Percentiles rank a stretch among this genome's conserved stretches.
Conservation (phyloP, 176 grass and related monocot genomes). For the Puccinellia tenuiflora region DNA sequence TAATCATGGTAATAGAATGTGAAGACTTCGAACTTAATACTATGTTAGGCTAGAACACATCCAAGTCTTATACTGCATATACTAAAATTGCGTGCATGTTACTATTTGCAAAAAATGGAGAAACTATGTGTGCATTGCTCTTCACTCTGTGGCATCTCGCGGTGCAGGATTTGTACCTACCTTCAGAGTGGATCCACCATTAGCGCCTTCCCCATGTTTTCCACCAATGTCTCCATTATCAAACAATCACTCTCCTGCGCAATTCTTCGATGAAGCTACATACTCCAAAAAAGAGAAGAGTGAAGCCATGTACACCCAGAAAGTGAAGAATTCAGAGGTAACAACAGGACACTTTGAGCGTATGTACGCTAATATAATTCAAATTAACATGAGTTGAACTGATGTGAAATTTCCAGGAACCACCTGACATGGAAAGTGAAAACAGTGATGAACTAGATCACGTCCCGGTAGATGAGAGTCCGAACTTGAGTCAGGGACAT, state of each 20-base stretch:
- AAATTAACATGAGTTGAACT: background rate
- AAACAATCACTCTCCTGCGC: background rate
- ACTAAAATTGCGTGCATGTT: background rate
- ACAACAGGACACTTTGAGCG: background rate
- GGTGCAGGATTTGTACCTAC: slow-evolving; percentile 14
- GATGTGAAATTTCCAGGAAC: slow-evolving; percentile 28
- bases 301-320: background rate
- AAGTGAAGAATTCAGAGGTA: slow-evolving; percentile 40
- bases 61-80: background rate
- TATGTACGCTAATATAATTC: background rate
- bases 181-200: slow-evolving; percentile 2
- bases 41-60: background rate
- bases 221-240: slow-evolving; percentile 15
- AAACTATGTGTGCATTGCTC: background rate
- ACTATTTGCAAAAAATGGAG: background rate
- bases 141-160: slow-evolving; percentile 7
- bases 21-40: background rate
- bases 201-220: slow-evolving; percentile 15
- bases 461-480: background rate
- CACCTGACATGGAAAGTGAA: slow-evolving; percentile 9
- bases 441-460: slow-evolving; percentile 19
- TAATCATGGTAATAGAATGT: background rate
- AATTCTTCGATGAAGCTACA: slow-evolving; percentile 5
- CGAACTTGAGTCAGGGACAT: background rate
- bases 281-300: background rate